Base-by-base conservation (phyloP, 2,329 filamentous ascomycete species). In the Pestalotiopsis sp. region DNA sequence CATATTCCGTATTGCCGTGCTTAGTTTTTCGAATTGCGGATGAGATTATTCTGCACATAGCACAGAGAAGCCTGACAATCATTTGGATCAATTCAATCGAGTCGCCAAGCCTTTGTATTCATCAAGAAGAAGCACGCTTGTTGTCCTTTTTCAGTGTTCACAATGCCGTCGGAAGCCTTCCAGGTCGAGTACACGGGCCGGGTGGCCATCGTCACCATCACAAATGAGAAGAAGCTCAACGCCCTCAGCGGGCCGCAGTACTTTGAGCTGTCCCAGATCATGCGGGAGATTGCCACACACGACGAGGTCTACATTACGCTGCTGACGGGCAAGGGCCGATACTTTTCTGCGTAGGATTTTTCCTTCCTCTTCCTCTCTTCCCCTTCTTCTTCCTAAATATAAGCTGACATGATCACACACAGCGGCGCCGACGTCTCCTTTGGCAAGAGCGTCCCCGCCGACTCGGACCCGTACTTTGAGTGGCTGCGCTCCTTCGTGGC, bases 231-330 rank as follows among this genome's bases (percentile, higher is more conserved):
- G 78, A 98, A 98, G 83, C 93, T 98, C 80, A 97, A 97, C 80
- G 94, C 95, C 39, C 83, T 98, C 65, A 87, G 84, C 69, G 85
- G 88, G 75, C 83, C 88, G 70, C 86, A 91, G 65, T 98, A 98
- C 84, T 97, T 92, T 79, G 86, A 90, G 38, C 86, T 98, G 57
- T 90, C 92, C 1, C 86, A 89, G 74, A 86, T 89, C 63, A 83
- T 99, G 78, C 88, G 91, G 69, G 91, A 97, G 78, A 86, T 98
- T 63, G 95, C 94, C 17, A 86, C 84, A 9, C 90, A 90, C 72
- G 90, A 95, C 70, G 93, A 97, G 72, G 90, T 98, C 69, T 93
- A 87, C 77, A 90, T 97, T 74, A 98, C 95, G 3, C 85, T 98
- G 12, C 77, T 98, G 3, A 93, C 94, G 0, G 96, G 90, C 76